Base-by-base conservation (phyloP, 2,329 filamentous ascomycete genomes). In the Penicillium sp. region DNA sequence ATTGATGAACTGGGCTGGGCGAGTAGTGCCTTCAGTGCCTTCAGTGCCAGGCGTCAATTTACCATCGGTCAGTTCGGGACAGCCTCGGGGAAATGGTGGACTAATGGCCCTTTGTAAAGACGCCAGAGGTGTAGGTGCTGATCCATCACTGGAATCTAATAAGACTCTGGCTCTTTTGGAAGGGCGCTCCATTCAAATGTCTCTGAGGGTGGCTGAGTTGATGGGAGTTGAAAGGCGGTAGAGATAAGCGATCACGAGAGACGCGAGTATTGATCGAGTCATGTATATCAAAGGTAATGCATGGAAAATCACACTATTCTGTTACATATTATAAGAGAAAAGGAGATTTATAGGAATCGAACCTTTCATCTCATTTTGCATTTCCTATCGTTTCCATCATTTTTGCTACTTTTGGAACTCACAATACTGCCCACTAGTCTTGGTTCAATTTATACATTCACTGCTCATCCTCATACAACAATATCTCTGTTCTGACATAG, bases 61-160 rank as follows among this genome's bases (percentile, higher is more conserved):
- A 14, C 38, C 26, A 32, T 26, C 40, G n/a, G 26, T 29, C 14
- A 13, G 29, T 7, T 3, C 13, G 5, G 44, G 26, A 16, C 16
- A 29, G 13, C 31, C 20, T 18, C 52, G 52, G 3, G 22, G 20
- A 4, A 38, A 18, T 18, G 52, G 52, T 37, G 52, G 52, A 10
- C 52, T 54, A 26, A 54, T 54, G 29, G 46, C 31, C 18, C 52
- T 54, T 3, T 38, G 22, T 11, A 54, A 40, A 50, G 52, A 54
- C 5, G 22, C 11, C 11, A 54, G 13, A 5, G 52, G 13, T 22
- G 37, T 24, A 20, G 3, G n/a, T 10, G 24, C 16, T 34, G 29
- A 6, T 14, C 16, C 31, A 37, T 31, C 24, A 39, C 18, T 31
- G 11, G 52, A 31, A 40, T 43, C 52, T 37, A 39, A 34, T 10